Base-by-base conservation (phyloP, 192 early-diverging fungal genomes). In the Spizellomyces punctatus region DNA sequence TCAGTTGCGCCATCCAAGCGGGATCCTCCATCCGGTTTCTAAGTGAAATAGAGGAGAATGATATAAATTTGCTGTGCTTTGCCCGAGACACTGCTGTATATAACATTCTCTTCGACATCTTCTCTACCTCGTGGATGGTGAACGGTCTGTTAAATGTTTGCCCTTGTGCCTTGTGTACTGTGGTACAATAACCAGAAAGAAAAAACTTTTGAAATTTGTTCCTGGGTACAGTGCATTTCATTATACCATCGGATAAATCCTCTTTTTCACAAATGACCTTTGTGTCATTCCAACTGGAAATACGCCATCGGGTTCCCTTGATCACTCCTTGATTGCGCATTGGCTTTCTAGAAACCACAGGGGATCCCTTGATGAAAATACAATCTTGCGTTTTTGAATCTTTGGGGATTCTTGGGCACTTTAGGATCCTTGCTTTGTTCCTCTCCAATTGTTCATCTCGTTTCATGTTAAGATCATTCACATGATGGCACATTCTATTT, bases 11-110 rank as follows among this genome's bases (percentile, higher is more conserved):
- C n/a, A n/a, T n/a, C n/a, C n/a, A n/a, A n/a, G n/a, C n/a, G n/a
- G n/a, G n/a, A n/a, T n/a, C n/a, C n/a, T n/a, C n/a, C n/a, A n/a
- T n/a, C n/a, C n/a, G n/a, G n/a, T n/a, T n/a, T n/a, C n/a, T n/a
- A n/a, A n/a, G n/a, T n/a, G n/a, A n/a, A n/a, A n/a, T n/a, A n/a
- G n/a, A 10, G n/a, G 57, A 61, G 6, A 69, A 69, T 8, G 43
- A 10, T 10, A 69, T 8, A 42, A 21, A 69, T 36, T 60, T 69
- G 44, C 67, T 69, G 36, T 69, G 67, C 1, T 8, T 17, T 12
- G 67, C n/a, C 10, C 67, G n/a, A 8, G 57, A 61, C 46, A 69
- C 58, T 46, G 57, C 67, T 21, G 67, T 69, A 58, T 69, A 69
- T 44, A 69, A 61, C 55, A 69, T 58, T 12, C 46, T 59, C n/a